Percentiles rank a stretch among this genome's conserved stretches.
phyloP scores from a whole-genome alignment of 116 monocot genomes.

The Posidonia oceanica region DNA sequence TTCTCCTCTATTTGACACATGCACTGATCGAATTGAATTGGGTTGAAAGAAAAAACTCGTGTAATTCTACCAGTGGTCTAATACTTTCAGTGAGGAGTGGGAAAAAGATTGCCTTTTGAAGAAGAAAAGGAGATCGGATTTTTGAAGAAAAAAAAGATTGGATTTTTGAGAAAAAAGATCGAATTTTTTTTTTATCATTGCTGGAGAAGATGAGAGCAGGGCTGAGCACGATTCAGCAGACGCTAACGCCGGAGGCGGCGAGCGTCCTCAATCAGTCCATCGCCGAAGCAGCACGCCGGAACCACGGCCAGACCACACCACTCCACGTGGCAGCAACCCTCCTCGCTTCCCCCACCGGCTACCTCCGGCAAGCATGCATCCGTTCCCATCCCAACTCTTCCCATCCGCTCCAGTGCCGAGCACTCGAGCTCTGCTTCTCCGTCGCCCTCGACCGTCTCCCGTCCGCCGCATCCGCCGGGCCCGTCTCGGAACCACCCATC shows the following conservation, averaged over 20 bases:
- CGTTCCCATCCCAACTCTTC: conserved; percentile 61
- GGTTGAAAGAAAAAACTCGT: not conserved
- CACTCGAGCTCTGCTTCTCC: conserved; percentile 94
- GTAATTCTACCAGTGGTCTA: too few relatives aligned
- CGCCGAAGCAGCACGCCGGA: conserved; percentile 49
- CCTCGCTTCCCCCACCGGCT: conserved; percentile 41
- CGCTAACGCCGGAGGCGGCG: conserved; percentile 78
- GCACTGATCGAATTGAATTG: not conserved
- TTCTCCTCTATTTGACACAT: too few relatives aligned
- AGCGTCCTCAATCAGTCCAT: conserved; percentile 54
- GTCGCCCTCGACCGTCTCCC: conserved; percentile 84
- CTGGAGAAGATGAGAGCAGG: conserved; percentile 50
- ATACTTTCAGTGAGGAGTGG: not conserved
- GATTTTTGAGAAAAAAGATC: too few relatives aligned
- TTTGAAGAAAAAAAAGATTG: not conserved
- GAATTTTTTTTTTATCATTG: not conserved
- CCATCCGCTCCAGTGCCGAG: conserved; percentile 93
- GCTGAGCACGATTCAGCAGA: conserved; percentile 91
- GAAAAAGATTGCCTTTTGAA: not conserved
- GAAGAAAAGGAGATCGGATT: not conserved
- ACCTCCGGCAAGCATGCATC: conserved; percentile 76
- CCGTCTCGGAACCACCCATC: conserved; percentile 40
- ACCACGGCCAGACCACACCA: conserved; percentile 83
- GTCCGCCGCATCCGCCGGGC: conserved; percentile 11
- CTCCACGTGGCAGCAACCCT: conserved; percentile 90